phyloP scores from a whole-genome alignment of 768 basidiomycete genomes.

The Tulasnella sp. region DNA sequence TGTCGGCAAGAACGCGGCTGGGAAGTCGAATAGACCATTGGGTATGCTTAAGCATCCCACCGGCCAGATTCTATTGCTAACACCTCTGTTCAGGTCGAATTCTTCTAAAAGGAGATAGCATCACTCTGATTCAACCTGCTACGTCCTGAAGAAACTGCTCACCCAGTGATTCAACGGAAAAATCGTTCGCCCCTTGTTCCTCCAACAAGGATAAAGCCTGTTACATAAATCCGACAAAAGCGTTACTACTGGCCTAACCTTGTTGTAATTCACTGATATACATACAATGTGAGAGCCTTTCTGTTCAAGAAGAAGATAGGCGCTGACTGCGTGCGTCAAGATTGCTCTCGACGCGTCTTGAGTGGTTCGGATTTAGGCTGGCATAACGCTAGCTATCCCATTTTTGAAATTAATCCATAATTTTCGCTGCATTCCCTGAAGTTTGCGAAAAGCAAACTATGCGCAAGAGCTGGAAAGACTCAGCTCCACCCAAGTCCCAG shows the following conservation, averaged over 20 bases:
- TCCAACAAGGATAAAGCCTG: neutral
- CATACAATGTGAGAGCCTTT: neutral
- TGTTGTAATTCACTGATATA: neutral
- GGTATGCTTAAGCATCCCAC: slow-evolving; percentile 52
- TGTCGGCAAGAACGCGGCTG: slow-evolving; percentile 75
- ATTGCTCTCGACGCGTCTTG: neutral
- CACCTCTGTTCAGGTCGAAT: slow-evolving; percentile 65
- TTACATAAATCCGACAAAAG: neutral
- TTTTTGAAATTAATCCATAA: too few relatives aligned
- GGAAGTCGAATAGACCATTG: slow-evolving; percentile 49
- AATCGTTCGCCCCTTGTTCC: neutral
- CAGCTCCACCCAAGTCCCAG: too few relatives aligned
- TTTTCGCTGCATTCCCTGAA: neutral
- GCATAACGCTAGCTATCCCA: too few relatives aligned
- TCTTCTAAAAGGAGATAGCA: slow-evolving; percentile 95
- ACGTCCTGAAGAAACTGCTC: neutral
- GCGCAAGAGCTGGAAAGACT: too few relatives aligned
- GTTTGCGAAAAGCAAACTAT: neutral
- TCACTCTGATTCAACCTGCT: slow-evolving; percentile 84
- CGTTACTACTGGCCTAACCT: neutral
- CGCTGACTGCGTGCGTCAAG: neutral
- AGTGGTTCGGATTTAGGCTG: too few relatives aligned
- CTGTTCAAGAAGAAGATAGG: neutral
- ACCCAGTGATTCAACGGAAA: neutral
- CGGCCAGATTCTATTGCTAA: neutral